Base-by-base conservation (phyloP, 2,329 filamentous ascomycete genomes). In the Colletotrichum sidae region DNA sequence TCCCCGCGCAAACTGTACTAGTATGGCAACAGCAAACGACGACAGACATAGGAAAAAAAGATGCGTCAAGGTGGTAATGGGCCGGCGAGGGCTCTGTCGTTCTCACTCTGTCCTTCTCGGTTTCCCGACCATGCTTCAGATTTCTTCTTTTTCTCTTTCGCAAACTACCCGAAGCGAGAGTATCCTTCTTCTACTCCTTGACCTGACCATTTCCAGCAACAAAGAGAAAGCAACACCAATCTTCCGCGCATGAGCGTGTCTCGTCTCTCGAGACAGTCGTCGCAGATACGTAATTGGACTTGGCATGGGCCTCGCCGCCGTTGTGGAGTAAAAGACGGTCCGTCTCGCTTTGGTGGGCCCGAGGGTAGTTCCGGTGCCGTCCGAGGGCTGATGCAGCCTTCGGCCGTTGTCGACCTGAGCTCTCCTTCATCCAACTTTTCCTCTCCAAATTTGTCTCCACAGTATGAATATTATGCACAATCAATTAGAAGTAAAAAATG, bases 91-190 rank as follows among this genome's bases (percentile, higher is more conserved):
- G 58, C 58, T 53, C 25, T 5, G 51, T 52, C 46, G 46, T 62
- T 65, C 59, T 56, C 55, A 41, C 59, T 62, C 62, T 56, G 57
- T 15, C 58, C 58, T 62, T 62, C 42, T 42, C 58, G 62, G 62
- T 62, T 37, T 62, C 39, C 62, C 58, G 52, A 62, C 62, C 58
- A 62, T 65, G 62, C 52, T 65, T 62, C 52, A 56, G 25, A 25
- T 25, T 25, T 25, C 17, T 25, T 25, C 25, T 25, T 25, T 25
- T 25, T 25, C 25, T 25, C 25, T 25, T 25, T 25, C 25, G 62
- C 62, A 62, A 65, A 65, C 62, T 65, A 65, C 62, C 62, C 58
- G 62, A 62, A 47, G 41, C 62, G 62, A 25, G 25, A 65, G 62
- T 53, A 62, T 62, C 52, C 62, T 52, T 61, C 62, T 52, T 65